These are phyloP conservation scores for Diplodia seriata DNA, from an alignment of 2,329 filamentous ascomycete species.

Conservation along the genomic window DNA sequence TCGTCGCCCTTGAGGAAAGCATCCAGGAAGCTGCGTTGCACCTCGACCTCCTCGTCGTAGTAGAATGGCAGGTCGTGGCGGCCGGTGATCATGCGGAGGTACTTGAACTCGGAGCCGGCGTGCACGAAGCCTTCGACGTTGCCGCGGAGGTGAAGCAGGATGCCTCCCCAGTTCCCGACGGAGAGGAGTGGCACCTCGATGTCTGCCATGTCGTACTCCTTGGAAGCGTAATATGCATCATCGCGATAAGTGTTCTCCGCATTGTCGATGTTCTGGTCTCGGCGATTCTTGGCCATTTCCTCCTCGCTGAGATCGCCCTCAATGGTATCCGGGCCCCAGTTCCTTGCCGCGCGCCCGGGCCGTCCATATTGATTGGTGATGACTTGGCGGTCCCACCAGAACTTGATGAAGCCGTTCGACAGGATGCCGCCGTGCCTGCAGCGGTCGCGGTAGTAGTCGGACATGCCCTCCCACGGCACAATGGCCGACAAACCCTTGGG, in stretches of 20 bases:
- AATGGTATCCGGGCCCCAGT: conserved; percentile 63
- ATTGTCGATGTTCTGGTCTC: conserved; percentile 45
- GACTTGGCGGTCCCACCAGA: conserved; percentile 74
- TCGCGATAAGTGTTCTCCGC: conserved; percentile 64
- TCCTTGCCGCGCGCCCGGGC: conserved; percentile 56
- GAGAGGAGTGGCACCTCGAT: conserved; percentile 71
- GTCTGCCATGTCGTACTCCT: conserved; percentile 69
- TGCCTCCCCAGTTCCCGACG: conserved; percentile 76
- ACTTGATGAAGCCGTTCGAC: conserved; percentile 50
- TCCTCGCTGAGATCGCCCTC: conserved; percentile 65
- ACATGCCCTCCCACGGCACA: conserved; percentile 64
- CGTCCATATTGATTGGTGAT: conserved; percentile 72
- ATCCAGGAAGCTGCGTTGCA: conserved; percentile 72
- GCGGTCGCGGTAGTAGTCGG: conserved; percentile 59
- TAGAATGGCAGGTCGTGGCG: conserved; percentile 77
- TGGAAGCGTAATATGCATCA: conserved; percentile 68
- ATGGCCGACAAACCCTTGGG: conserved; percentile 60
- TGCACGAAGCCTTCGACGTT: conserved; percentile 71
- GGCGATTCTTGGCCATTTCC: conserved; percentile 58
- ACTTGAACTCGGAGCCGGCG: conserved; percentile 71
- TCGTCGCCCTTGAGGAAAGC: conserved; percentile 75
- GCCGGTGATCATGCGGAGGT: conserved; percentile 72
- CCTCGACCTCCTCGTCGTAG: conserved; percentile 70
- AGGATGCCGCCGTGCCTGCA: conserved; percentile 51
- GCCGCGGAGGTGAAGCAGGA: conserved; percentile 71